phyloP scores from a whole-genome alignment of 2,329 filamentous ascomycete genomes.

The Phoma sp. region DNA sequence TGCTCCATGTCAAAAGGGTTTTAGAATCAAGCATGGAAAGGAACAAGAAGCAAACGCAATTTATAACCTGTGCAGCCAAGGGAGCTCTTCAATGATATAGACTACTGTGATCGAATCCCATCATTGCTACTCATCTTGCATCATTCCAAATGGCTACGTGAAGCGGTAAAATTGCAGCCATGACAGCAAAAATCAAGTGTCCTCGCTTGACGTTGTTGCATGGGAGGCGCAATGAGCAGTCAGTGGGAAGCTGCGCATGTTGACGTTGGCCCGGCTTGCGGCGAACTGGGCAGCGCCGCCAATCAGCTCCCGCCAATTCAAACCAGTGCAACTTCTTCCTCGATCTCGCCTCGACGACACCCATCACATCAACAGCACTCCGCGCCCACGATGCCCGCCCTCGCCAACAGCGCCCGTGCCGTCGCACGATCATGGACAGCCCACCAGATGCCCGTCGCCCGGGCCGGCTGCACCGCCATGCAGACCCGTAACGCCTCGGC shows the following conservation, averaged over 20 bases:
- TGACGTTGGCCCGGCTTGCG: slow-evolving; percentile 7
- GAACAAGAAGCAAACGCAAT: no score
- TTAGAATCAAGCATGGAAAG: no score
- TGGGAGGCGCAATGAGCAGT: no score
- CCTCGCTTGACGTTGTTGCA: neutral
- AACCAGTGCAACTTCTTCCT: slow-evolving; percentile 32
- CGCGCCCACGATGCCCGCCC: slow-evolving; percentile 56
- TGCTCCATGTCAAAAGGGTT: no score
- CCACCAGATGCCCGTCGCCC: slow-evolving; percentile 54
- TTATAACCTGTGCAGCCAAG: no score
- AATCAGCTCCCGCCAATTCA: slow-evolving; percentile 8
- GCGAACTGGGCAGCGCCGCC: slow-evolving; percentile 2
- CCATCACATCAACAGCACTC: slow-evolving; percentile 31
- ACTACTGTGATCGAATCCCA: neutral
- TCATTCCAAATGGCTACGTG: no score
- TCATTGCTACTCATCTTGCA: no score
- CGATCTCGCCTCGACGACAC: slow-evolving; percentile 26
- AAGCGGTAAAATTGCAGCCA: no score
- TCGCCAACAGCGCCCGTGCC: slow-evolving; percentile 54
- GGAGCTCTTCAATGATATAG: no score
- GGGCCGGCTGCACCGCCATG: slow-evolving; percentile 52
- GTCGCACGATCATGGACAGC: slow-evolving; percentile 56
- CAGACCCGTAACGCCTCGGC: slow-evolving; percentile 53
- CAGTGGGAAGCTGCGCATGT: neutral
- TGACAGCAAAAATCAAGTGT: no score